Evolutionary conservation across 2,329 filamentous ascomycete genomes (phyloP).

Genomic region (Talaromyces sp.): DNA sequence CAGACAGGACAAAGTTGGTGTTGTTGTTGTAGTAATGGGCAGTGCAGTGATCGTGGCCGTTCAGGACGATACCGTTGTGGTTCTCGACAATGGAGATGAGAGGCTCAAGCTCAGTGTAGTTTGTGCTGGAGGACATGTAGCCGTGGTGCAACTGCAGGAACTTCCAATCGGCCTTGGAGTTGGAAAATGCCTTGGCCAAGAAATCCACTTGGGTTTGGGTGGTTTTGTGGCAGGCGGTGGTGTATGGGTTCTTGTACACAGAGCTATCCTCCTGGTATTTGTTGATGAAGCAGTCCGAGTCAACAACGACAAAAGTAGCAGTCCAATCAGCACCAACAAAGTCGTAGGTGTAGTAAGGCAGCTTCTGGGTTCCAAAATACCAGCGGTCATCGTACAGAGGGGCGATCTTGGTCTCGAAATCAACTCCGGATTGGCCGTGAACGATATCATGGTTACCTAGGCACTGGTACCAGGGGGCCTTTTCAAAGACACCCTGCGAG

Average conservation of each 20-base stretch:
- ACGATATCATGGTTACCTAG: slow-evolving; percentile 22
- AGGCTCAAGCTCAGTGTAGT: slow-evolving; percentile 18
- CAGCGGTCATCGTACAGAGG: slow-evolving; percentile 20
- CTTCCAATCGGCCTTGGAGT: slow-evolving; percentile 20
- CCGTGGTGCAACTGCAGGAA: slow-evolving; percentile 20
- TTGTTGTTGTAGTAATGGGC: slow-evolving; percentile 19
- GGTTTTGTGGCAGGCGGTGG: slow-evolving; percentile 15
- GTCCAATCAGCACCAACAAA: slow-evolving; percentile 18
- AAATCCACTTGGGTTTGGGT: slow-evolving; percentile 19
- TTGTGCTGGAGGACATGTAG: slow-evolving; percentile 14
- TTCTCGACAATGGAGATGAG: slow-evolving; percentile 17
- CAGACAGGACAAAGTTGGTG: slow-evolving; percentile 19
- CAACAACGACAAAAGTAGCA: slow-evolving; percentile 20
- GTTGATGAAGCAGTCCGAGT: slow-evolving; percentile 21
- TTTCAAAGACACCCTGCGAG: slow-evolving; percentile 14
- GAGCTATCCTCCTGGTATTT: slow-evolving; percentile 17
- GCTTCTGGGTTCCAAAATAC: slow-evolving; percentile 18
- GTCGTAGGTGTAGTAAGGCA: slow-evolving; percentile 19
- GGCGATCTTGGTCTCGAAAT: slow-evolving; percentile 20
- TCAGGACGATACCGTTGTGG: slow-evolving; percentile 16
- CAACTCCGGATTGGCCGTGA: slow-evolving; percentile 17
- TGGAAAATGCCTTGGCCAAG: slow-evolving; percentile 15
- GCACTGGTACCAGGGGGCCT: slow-evolving; percentile 19
- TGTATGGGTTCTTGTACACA: slow-evolving; percentile 18
- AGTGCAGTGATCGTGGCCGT: slow-evolving; percentile 22